Percentiles rank a stretch among this genome's conserved stretches.
phyloP scores from a whole-genome alignment of 305 asterid genomes.

The Stenogyne calaminthoides region DNA sequence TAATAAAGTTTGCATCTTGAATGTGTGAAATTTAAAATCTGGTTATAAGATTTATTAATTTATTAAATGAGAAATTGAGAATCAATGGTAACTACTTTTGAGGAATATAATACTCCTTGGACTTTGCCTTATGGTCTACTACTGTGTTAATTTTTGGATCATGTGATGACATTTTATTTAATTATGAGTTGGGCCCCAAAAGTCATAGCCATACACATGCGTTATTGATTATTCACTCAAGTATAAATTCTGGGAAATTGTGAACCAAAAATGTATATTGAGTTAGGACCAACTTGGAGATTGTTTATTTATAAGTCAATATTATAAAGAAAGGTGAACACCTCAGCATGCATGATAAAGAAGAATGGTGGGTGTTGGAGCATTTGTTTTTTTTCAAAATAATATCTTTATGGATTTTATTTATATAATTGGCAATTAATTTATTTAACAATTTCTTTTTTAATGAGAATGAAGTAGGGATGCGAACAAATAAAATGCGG shows the following conservation, averaged over 20 bases:
- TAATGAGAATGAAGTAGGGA: no score
- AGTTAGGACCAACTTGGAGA: conserved; percentile 29
- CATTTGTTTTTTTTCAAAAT: neutral
- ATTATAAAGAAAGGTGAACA: conserved; percentile 27
- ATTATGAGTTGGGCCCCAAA: conserved; percentile 36
- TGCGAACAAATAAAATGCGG: no score
- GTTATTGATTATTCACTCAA: conserved; percentile 32
- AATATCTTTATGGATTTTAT: no score
- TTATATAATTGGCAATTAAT: no score
- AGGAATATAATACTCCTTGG: conserved; percentile 5
- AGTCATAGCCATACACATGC: conserved; percentile 60
- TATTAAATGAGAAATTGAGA: conserved; percentile 25
- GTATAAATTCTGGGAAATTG: conserved; percentile 40
- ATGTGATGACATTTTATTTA: conserved; percentile 50
- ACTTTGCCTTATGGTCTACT: conserved; percentile 32
- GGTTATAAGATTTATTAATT: neutral
- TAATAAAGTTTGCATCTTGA: neutral
- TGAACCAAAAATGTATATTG: neutral
- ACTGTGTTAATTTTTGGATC: conserved; percentile 45
- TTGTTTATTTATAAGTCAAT: conserved; percentile 14
- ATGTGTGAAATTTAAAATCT: conserved; percentile 28
- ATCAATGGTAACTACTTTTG: conserved; percentile 28
- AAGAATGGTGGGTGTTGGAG: neutral
- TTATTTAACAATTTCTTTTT: no score
- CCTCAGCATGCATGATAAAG: conserved; percentile 20